phyloP scores from a whole-genome alignment of 371 early-diverging fungal genomes.

The Syncephalastrum sp. region DNA sequence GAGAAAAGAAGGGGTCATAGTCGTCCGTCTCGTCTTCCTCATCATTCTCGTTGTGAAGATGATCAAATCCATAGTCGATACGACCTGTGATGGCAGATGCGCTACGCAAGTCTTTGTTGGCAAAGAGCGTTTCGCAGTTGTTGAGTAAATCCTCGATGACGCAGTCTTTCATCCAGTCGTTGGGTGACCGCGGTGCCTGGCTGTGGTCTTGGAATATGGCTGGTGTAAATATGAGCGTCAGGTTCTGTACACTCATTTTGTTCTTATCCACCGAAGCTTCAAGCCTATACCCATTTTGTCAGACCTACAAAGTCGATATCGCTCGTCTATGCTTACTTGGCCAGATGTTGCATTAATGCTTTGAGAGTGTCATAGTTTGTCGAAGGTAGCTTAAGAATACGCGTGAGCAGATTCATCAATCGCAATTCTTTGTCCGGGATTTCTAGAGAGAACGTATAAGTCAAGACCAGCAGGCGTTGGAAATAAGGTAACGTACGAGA shows the following conservation, averaged over 20 bases:
- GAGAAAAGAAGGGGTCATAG: constrained; percentile 9
- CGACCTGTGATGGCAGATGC: constrained; percentile 48
- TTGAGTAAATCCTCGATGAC: constrained; percentile 47
- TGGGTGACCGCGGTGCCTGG: constrained; percentile 41
- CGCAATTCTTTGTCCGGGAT: constrained; percentile 50
- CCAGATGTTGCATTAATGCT: constrained; percentile 50
- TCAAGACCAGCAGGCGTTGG: too few relatives aligned
- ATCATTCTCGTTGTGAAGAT: constrained; percentile 5
- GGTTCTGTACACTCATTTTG: constrained; percentile 56
- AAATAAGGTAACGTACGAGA: constrained; percentile 35
- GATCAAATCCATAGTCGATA: constrained; percentile 43
- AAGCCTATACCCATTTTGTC: constrained; percentile 15
- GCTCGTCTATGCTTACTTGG: constrained; percentile 31
- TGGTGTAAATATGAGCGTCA: constrained; percentile 59
- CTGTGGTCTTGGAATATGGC: constrained; percentile 64
- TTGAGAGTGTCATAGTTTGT: constrained; percentile 60
- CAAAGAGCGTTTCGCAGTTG: constrained; percentile 39
- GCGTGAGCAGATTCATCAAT: constrained; percentile 48
- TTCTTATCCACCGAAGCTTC: constrained; percentile 50
- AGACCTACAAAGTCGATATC: too few relatives aligned
- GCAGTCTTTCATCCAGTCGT: constrained; percentile 48
- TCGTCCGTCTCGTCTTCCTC: constrained; percentile 17
- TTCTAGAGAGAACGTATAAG: constrained; percentile 21
- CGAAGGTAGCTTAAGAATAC: constrained; percentile 50
- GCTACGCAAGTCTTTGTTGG: constrained; percentile 43